Evolutionary conservation across 345 rosid genomes (phyloP), one percentile per base, ranked within the genome.

Genomic region (Cardiospermum halicacabum): DNA sequence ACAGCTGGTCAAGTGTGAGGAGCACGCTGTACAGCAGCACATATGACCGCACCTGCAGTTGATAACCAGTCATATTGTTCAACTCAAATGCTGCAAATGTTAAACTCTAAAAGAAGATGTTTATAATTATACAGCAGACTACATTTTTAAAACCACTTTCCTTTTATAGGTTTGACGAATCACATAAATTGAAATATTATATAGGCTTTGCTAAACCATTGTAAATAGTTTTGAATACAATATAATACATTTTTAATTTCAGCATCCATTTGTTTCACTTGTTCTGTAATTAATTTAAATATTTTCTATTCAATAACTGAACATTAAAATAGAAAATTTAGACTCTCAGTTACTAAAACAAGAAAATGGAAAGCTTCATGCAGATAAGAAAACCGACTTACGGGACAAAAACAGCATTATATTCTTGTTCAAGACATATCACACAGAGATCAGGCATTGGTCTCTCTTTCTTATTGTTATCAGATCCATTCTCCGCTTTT

Each of bases 401-500:
- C 99, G 84, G 88, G 40, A 86, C 82, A 76, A 94, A 88, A 58
- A 89, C 99, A 42, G 92, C 89, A 37, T 94, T 91, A 75, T 87
- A 94, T 68, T 91, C 91, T 49, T 81, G 85, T 81, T 91, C 99
- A 62, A 91, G 96, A 78, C 99, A 94, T 76, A 94, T 91, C 75
- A 94, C 99, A 60, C 97, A 94, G 0, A 88, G 77, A 80, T 85
- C 92, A 69, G 96, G 99, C 82, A 87, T 74, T 43, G 69, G 64
- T 25, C 65, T 72, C 49, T 90, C 97, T 80, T 76, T 85, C 74
- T 81, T 84, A 40, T 77, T 30, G 65, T 54, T 25, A 65, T 77
- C 87, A 48, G 78, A 39, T 65, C 74, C 87, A 54, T 77, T 74
- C 65, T 85, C 90, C 24, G 71, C 64, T 34, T 68, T 67, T 40